Percentiles rank a stretch among this genome's conserved stretches.
Conservation (phyloP, 106 monocot species). For the Acanthochlamys bracteata region DNA sequence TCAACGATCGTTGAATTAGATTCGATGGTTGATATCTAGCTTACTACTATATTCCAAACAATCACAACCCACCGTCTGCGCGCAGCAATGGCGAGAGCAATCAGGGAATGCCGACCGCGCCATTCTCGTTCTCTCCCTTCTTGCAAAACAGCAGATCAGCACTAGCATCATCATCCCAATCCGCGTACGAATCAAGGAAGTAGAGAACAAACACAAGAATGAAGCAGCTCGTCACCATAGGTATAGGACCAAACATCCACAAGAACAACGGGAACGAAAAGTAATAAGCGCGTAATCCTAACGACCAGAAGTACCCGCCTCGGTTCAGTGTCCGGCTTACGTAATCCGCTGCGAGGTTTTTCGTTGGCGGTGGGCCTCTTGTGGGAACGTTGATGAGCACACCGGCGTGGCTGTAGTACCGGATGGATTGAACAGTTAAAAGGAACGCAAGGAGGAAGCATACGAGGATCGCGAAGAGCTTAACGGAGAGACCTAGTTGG, state of each 20-base stretch:
- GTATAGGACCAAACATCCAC: slow-evolving; percentile 72
- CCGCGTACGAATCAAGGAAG: slow-evolving; percentile 48
- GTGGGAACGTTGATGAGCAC: slow-evolving; percentile 60
- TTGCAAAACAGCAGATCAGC: too few relatives aligned
- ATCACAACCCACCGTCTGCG: too few relatives aligned
- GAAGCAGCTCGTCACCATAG: slow-evolving; percentile 34
- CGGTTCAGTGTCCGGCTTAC: slow-evolving; percentile 33
- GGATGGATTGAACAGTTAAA: slow-evolving; percentile 53
- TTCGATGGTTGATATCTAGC: too few relatives aligned
- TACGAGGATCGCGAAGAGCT: slow-evolving; percentile 57
- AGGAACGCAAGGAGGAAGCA: slow-evolving; percentile 80
- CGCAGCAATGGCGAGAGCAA: too few relatives aligned
- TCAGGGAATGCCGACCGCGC: too few relatives aligned
- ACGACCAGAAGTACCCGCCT: slow-evolving; percentile 71
- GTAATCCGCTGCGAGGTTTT: slow-evolving; percentile 22
- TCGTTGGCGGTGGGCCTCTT: background rate
- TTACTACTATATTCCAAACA: too few relatives aligned
- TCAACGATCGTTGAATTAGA: too few relatives aligned
- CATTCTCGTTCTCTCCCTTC: too few relatives aligned
- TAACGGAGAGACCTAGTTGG: slow-evolving; percentile 16
- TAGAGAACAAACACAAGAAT: slow-evolving; percentile 42
- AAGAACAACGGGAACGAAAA: slow-evolving; percentile 67
- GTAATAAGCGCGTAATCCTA: slow-evolving; percentile 66
- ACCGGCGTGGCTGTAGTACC: slow-evolving; percentile 80
- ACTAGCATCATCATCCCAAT: background rate